phyloP scores from a whole-genome alignment of 306 rosid genomes.

The Notholithocarpus densiflorus region DNA sequence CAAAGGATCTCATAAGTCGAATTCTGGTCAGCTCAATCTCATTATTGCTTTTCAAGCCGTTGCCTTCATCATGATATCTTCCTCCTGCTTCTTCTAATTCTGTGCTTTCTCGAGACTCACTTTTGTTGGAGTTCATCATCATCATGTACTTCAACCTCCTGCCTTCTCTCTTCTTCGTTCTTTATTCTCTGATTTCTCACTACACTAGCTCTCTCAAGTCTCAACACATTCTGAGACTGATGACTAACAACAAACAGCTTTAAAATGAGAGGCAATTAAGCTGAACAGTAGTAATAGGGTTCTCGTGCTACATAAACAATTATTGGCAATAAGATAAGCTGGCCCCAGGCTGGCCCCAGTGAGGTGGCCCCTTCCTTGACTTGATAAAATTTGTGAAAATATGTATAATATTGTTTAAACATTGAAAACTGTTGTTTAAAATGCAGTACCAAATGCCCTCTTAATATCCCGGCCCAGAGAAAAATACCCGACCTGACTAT shows the following conservation, averaged over 20 bases:
- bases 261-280: too few relatives aligned
- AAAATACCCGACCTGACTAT: too few relatives aligned
- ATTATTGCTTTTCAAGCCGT: not conserved
- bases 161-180: not conserved
- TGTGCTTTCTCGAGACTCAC: not conserved
- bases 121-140: not conserved
- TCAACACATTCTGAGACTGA: not conserved
- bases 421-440: too few relatives aligned
- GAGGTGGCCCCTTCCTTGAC: too few relatives aligned
- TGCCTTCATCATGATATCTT: not conserved
- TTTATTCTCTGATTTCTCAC: not conserved
- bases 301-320: too few relatives aligned
- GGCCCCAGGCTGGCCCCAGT: too few relatives aligned
- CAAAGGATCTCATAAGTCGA: slow-evolving; percentile 20
- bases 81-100: not conserved
- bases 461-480: too few relatives aligned
- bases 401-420: too few relatives aligned
- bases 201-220: not conserved
- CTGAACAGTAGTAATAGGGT: too few relatives aligned
- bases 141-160: not conserved
- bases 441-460: rapidly evolving
- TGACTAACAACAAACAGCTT: not conserved
- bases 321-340: too few relatives aligned
- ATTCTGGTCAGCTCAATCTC: slow-evolving; percentile 8
- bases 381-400: rapidly evolving